Evolutionary conservation across 371 early-diverging fungal genomes (phyloP), one percentile per base, ranked within the genome.

Genomic region (Amoeboaphelidium protococcarum): DNA sequence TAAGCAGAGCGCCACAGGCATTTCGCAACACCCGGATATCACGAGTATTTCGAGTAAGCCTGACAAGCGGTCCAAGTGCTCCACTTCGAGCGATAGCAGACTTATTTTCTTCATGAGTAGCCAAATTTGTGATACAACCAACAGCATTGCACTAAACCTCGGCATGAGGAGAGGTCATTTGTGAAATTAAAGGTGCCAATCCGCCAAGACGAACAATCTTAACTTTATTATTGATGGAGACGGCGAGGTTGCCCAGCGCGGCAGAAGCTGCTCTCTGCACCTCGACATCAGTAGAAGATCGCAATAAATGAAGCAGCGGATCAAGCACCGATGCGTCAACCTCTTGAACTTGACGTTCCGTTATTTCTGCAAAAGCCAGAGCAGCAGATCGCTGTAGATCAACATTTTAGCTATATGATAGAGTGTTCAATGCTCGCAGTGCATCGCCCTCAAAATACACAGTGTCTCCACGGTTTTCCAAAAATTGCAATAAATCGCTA

Each of bases 91-190:
- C 82, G 52, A 89, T 86, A 49, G 68, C 71, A 25, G 74, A 67
- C 59, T 87, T 87, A 64, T 84, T 89, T 46, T 78, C 82, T 49
- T 89, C 88, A 60, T 75, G 74, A 10, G 86, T 84, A 2, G 86
- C 86, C 47, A 89, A 68, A 52, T 89, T 89, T 0, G 90, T 89
- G 50, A 89, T 83, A 66, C 88, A 87, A 2, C 90, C 90, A 22
- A 86, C 88, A n/a, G 88, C 84, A 60, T 89, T 89, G 55, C 84
- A 82, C 58, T 86, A 84, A 4, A 87, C 84, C 54, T 87, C 89
- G 22, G 78, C 74, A 54, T 82, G 82, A 3, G 75, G 73, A 19
- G 78, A 76, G 27, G 75, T 67, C 83, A 85, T 83, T 58, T 82
- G 80, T 47, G 76, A 71, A 50, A 86, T 76, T n/a, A 89, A 70